Evolutionary conservation across 2,329 filamentous ascomycete species (phyloP), one percentile per base, ranked within the genome.

Genomic region (Chrysoporthe deuterocubensis): DNA sequence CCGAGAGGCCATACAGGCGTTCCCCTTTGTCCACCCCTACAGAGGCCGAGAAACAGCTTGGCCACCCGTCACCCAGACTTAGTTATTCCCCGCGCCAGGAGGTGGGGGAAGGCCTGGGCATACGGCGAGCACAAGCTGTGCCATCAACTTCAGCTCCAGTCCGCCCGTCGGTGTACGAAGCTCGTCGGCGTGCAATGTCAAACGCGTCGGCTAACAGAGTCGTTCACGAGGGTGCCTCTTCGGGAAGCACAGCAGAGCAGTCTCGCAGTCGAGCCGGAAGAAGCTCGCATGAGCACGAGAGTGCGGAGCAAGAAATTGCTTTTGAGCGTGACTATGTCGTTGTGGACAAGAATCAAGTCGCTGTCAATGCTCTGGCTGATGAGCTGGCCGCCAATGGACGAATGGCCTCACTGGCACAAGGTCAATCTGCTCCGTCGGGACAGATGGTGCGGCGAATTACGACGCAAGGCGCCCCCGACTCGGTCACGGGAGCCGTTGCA

Each of bases 301-400:
- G 83, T 75, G 91, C 90, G 3, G 93, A 92, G 2, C 92, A 97
- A 74, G 95, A 98, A 71, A 89, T 96, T 61, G 92, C 92, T 1
- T 92, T 97, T 73, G 94, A 97, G 76, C 89, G 95, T 71, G 96
- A 98, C 72, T 99, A 98, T 74, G 95, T 99, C 26, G 85, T 98
- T 37, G 93, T 99, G 14, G 96, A 99, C 81, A 97, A 97, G 82
- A 90, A 91, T 71, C 92, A 94, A 26, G 94, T 99, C 13, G 95
- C 98, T 78, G 95, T 99, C 62, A 98, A 99, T 77, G 96, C 96
- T 2, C 91, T 99, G 74, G 96, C 96, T 32, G 96, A 99, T 78
- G 95, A 98, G 79, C 83, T 99, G 76, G 94, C 93, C 57, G 92
- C 94, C 64, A 95, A 92, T 74, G 92, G 92, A 60, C 89, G 89